These are phyloP conservation scores for Rhexocercosporidium sp. DNA, from an alignment of 2,329 filamentous ascomycete genomes.

Conservation along the genomic window DNA sequence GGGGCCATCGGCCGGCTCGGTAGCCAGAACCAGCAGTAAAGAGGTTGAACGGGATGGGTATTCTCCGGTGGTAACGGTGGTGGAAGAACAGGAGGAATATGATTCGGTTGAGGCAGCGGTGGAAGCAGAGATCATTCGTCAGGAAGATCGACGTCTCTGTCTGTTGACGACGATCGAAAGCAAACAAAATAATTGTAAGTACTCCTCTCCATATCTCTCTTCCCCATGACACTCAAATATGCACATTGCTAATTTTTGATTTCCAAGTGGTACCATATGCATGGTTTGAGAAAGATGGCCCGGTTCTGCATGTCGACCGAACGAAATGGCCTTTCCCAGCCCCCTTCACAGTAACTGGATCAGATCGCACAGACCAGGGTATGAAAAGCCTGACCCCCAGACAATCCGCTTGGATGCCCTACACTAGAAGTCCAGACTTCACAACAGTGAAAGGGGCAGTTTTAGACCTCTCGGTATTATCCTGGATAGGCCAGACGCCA, in stretches of 20 bases:
- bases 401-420: conserved; percentile 29
- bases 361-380: conserved; percentile 18
- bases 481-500: conserved; percentile 25
- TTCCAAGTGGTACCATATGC: conserved; percentile 24
- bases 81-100: background rate
- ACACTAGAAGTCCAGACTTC: conserved; percentile 22
- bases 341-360: conserved; percentile 19
- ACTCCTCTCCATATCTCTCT: background rate
- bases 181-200: conserved; percentile 6
- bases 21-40: background rate
- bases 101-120: conserved; percentile 1
- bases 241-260: background rate
- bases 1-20: background rate
- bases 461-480: conserved; percentile 16
- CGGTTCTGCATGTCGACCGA: conserved; percentile 21
- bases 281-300: conserved; percentile 24
- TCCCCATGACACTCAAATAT: background rate
- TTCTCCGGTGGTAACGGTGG: background rate
- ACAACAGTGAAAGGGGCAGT: conserved; percentile 22
- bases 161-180: conserved; percentile 2
- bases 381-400: conserved; percentile 19
- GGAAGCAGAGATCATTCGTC: conserved; percentile 9
- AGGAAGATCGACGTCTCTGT: conserved; percentile 4
- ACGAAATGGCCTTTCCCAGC: conserved; percentile 20
- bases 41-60: background rate